Conservation (phyloP, 2,329 filamentous ascomycete species). For the Gaeumannomyces tritici region DNA sequence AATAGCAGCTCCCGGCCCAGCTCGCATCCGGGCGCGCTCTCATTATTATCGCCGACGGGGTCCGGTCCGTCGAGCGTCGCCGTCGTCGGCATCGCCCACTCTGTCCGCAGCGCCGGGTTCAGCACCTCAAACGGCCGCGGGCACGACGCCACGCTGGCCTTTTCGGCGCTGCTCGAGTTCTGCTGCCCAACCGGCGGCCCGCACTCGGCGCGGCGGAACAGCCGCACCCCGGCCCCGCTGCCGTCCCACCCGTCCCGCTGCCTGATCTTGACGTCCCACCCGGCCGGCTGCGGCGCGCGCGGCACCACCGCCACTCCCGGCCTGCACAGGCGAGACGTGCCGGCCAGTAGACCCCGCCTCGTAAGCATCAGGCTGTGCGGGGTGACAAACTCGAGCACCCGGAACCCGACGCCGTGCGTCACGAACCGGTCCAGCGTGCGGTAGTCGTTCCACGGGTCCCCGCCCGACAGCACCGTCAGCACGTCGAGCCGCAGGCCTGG, state of each 20-base stretch:
- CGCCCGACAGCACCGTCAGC: not conserved
- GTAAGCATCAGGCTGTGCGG: not conserved
- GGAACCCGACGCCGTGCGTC: not conserved
- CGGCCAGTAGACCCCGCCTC: not conserved
- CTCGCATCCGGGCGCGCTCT: not conserved
- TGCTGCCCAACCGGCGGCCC: not conserved
- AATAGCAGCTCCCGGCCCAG: not conserved
- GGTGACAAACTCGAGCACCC: not conserved
- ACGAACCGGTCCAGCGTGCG: not conserved
- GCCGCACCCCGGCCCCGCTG: not conserved
- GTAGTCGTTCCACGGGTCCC: not conserved
- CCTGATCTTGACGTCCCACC: not conserved
- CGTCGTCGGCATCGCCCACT: not conserved
- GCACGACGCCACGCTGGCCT: not conserved
- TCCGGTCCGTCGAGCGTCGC: not conserved
- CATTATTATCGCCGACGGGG: too few species aligned
- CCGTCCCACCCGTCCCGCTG: not conserved
- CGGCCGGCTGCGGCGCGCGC: not conserved
- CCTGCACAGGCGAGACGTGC: not conserved
- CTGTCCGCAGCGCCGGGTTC: not conserved
- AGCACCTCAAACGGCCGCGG: not conserved
- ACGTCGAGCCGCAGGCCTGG: not conserved
- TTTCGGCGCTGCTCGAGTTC: not conserved
- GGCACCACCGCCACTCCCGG: not conserved
- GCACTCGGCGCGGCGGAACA: not conserved